These are phyloP conservation scores for Talaromyces marneffei DNA, from an alignment of 2,329 filamentous ascomycete genomes.

Conservation along the genomic window DNA sequence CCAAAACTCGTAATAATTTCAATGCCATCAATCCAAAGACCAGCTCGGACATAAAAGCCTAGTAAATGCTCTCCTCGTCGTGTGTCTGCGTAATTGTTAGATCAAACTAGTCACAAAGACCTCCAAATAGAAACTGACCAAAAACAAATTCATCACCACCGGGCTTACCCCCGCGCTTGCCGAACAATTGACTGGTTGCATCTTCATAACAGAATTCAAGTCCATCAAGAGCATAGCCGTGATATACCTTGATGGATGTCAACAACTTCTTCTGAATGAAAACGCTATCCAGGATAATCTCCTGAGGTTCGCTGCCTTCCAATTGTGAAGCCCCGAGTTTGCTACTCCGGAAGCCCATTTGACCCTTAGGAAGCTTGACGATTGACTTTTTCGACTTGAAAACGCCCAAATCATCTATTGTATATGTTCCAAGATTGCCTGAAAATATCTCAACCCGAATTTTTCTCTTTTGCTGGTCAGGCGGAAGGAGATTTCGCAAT, in stretches of 20 bases:
- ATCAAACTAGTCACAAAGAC: background rate
- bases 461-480: constrained; percentile 62
- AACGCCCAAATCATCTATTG: constrained; percentile 68
- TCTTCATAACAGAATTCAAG: constrained; percentile 94
- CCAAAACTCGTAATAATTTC: constrained; percentile 85
- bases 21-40: constrained; percentile 76
- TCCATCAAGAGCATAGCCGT: constrained; percentile 71
- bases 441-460: constrained; percentile 71
- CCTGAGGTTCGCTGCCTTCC: constrained; percentile 62
- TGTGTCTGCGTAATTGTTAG: constrained; percentile 54
- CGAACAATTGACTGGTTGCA: constrained; percentile 75
- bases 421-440: constrained; percentile 64
- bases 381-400: constrained; percentile 66
- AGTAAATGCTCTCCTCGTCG: constrained; percentile 79
- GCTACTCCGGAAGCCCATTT: constrained; percentile 68
- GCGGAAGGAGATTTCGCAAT: constrained; percentile 64
- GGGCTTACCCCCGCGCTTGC: constrained; percentile 65
- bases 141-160: constrained; percentile 71
- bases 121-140: constrained; percentile 48
- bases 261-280: constrained; percentile 66
- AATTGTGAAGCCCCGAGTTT: constrained; percentile 67
- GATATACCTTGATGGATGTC: constrained; percentile 68
- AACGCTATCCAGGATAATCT: constrained; percentile 69
- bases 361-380: constrained; percentile 68
- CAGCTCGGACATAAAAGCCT: constrained; percentile 77